A percentile compares a stretch with the other conserved stretches of the same genome.
Evolutionary conservation across 805 yeast species (phyloP).

Genomic region (Candida peoriensis): DNA sequence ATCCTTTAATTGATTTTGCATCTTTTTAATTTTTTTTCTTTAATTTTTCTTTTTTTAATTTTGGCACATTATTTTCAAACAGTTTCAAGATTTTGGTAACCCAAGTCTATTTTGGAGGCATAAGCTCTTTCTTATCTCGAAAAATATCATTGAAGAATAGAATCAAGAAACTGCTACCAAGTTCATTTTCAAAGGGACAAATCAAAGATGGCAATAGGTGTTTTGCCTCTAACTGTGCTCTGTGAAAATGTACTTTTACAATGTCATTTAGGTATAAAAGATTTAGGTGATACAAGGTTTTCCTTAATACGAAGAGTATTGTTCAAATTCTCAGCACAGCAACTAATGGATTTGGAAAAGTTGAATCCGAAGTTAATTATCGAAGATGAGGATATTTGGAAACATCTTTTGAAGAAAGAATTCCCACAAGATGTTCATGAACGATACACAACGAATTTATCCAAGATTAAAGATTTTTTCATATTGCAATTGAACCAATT

Average conservation of each 20-base stretch:
- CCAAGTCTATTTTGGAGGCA: too few species aligned
- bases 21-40: too few species aligned
- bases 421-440: conserved; percentile 31
- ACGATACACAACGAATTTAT: conserved; percentile 21
- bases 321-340: conserved; percentile 26
- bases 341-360: conserved; percentile 27
- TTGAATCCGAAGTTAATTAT: conserved; percentile 28
- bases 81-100: too few species aligned
- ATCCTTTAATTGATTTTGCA: too few species aligned
- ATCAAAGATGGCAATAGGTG: conserved; percentile 11
- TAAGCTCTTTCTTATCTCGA: too few species aligned
- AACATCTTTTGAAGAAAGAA: conserved; percentile 24
- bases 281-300: conserved; percentile 29
- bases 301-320: conserved; percentile 26
- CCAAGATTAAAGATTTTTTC: conserved; percentile 17
- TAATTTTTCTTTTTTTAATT: background rate
- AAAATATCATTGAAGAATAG: too few species aligned
- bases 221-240: conserved; percentile 16
- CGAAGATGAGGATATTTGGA: conserved; percentile 37
- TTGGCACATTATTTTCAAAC: too few species aligned
- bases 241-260: conserved; percentile 20
- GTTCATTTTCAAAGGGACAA: too few species aligned
- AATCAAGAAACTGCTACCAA: too few species aligned
- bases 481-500: conserved; percentile 16
- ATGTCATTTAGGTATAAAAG: conserved; percentile 16